Evolutionary conservation across 768 basidiomycete species (phyloP), one percentile per base, ranked within the genome.

Genomic region (Collybia nuda): DNA sequence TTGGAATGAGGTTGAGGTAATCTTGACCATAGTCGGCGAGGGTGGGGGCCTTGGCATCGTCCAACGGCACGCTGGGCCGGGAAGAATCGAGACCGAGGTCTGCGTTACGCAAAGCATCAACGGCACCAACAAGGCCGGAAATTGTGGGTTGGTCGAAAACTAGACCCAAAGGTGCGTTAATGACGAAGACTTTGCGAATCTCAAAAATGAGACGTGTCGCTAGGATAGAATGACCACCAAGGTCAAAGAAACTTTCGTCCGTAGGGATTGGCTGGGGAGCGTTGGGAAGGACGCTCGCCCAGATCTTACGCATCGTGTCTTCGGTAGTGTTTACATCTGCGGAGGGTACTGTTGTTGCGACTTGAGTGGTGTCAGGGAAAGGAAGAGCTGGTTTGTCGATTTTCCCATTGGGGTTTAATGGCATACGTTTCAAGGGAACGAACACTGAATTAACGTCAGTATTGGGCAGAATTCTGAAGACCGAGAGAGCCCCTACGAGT

Each of bases 311-410:
- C 64, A 99, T 81, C 2, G 80, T 84, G 59, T 85, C 74, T 68
- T 95, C 90, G 0, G 93, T 96, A 0, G 89, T 72, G 15, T 75
- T 84, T 28, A 79, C 71, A 38, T 72, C 71, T 6, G 66, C 60
- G 6, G 64, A 55, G n/a, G 67, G 59, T 5, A 64, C 61, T 26
- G 68, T 56, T 1, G 79, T 68, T 36, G 80, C 76, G 37, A 76
- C 68, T 1, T 90, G 85, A 3, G 86, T 90, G 0, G 97, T 98
- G 67, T 99, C 97, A 6, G 97, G 97, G 85, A 98, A 99, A 9
- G 97, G 97, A 40, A 99, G 82, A 0, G 92, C 90, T 0, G 97
- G 96, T 64, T 98, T 99, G 75, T 99, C 97, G 66, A 99, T 88
- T 72, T 99, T 99, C 54, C 97, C 97, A 65, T 98, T 99, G 6